Base-by-base conservation (phyloP, 2,329 filamentous ascomycete species). In the Phoma herbarum region DNA sequence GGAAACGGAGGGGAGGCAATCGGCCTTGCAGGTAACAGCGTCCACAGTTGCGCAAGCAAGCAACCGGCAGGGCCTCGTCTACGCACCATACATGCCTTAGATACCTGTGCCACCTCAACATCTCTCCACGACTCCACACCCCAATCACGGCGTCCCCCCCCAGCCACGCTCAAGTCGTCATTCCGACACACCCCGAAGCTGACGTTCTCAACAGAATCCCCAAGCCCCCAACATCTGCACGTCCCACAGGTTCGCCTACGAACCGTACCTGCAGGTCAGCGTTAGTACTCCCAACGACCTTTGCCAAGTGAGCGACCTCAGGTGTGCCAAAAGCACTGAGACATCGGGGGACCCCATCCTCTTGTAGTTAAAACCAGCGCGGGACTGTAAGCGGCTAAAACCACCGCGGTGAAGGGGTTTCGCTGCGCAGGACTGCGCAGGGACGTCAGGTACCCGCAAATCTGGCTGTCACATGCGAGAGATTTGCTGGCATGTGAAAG, bases 361-460 rank as follows among this genome's bases (percentile, higher is more conserved):
- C 48, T 58, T 58, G 44, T 31, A 58, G 56, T 59, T 59, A 59
- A 51, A 59, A 45, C 56, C 56, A 54, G 44, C 56, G 56, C 56
- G 56, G 56, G 20, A 20, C 49, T 45, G 25, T 6, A 54, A 54
- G 33, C 41, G 56, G 56, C 46, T 59, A 59, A 59, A 59, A 45
- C 56, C 56, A 54, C 45, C 56, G 56, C 50, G 50, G 56, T 54
- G 56, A 54, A 53, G 49, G 56, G 10, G 39, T 20, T 33, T 26
- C 16, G 45, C 39, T 29, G 50, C 39, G 49, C 39, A 59, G 41
- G 16, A 41, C 39, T 23, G 50, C 39, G 49, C 39, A 59, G 31
- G 50, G 56, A 31, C 39, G 33, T 23, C 31, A 47, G 51, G 56
- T 58, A 59, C 50, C 56, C 56, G 51, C 56, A 54, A 50, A 33